Evolutionary conservation across 805 yeast genomes (phyloP).

Genomic region (Ogataea salicorniae): DNA sequence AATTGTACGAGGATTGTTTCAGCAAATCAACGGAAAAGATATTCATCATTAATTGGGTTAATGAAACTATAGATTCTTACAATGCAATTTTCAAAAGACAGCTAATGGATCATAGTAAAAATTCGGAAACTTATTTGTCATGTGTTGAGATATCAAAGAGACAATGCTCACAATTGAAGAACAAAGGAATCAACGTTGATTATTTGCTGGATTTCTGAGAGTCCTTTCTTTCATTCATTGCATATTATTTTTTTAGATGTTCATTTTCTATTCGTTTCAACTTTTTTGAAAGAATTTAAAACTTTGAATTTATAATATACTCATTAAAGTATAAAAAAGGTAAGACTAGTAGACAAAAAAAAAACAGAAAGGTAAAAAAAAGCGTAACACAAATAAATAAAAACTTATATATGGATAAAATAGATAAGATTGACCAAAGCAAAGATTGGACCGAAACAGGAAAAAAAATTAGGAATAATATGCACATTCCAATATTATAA

Average conservation of each 20-base stretch:
- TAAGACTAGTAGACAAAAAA: too few species aligned
- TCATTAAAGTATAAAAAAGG: too few species aligned
- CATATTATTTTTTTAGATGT: neutral
- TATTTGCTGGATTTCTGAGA: slow-evolving; percentile 40
- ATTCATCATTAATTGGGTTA: slow-evolving; percentile 69
- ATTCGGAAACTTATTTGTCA: slow-evolving; percentile 46
- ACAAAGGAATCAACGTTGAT: slow-evolving; percentile 69
- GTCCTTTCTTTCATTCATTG: neutral
- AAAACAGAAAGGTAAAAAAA: too few species aligned
- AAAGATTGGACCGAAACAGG: neutral
- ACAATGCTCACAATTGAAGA: slow-evolving; percentile 59
- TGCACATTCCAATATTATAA: neutral
- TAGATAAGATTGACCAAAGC: too few species aligned
- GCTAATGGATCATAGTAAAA: slow-evolving; percentile 54
- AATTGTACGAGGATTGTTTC: slow-evolving; percentile 50
- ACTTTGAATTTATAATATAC: too few species aligned
- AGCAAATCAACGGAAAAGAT: slow-evolving; percentile 16
- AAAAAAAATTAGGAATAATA: neutral
- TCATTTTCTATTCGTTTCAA: neutral
- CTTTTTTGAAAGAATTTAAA: too few species aligned
- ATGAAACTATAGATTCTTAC: slow-evolving; percentile 55
- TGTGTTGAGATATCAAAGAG: slow-evolving; percentile 50
- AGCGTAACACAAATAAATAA: too few species aligned
- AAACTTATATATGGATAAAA: too few species aligned
- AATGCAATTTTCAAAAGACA: slow-evolving; percentile 60